These are phyloP conservation scores for Penicillium arizonense DNA, from an alignment of 495 filamentous ascomycete genomes.

Conservation along the genomic window DNA sequence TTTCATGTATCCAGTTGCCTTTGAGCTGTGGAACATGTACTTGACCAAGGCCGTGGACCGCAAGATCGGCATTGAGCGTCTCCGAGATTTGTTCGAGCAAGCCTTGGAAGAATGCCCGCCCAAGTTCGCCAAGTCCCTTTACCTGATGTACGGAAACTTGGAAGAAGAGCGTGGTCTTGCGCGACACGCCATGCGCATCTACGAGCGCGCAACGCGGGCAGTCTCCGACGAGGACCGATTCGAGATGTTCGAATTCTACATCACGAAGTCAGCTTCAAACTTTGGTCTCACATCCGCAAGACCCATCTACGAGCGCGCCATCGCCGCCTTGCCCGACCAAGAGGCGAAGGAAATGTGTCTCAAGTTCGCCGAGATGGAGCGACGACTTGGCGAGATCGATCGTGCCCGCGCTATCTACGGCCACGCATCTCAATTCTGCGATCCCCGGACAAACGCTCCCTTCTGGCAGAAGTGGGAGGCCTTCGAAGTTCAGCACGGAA, in stretches of 20 bases:
- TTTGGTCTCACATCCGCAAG: constrained; percentile 96
- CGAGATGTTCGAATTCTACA: constrained; percentile 99
- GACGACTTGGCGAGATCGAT: constrained; percentile 93
- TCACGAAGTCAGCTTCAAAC: constrained; percentile 97
- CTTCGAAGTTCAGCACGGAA: constrained; percentile 96
- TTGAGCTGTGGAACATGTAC: constrained; percentile 98
- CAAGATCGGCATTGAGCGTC: constrained; percentile 88
- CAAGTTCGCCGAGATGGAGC: constrained; percentile 99
- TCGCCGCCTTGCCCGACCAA: constrained; percentile 85
- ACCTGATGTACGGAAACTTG: constrained; percentile 97
- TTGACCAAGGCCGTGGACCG: constrained; percentile 96
- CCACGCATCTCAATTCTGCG: constrained; percentile 95
- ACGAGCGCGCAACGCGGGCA: constrained; percentile 93
- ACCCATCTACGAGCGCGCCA: constrained; percentile 94
- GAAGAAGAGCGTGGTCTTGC: constrained; percentile 96
- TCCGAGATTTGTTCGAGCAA: constrained; percentile 96
- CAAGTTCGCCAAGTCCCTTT: constrained; percentile 93
- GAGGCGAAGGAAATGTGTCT: constrained; percentile 98
- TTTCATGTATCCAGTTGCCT: constrained; percentile 96
- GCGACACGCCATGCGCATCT: constrained; percentile 98
- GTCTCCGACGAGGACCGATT: constrained; percentile 93
- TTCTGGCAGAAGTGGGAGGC: constrained; percentile 98
- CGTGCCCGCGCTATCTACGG: constrained; percentile 93
- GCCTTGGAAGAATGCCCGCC: constrained; percentile 92
- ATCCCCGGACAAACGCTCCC: constrained; percentile 80